These are phyloP conservation scores for Acacia acuminata DNA, from an alignment of 306 rosid genomes.

Conservation along the genomic window DNA sequence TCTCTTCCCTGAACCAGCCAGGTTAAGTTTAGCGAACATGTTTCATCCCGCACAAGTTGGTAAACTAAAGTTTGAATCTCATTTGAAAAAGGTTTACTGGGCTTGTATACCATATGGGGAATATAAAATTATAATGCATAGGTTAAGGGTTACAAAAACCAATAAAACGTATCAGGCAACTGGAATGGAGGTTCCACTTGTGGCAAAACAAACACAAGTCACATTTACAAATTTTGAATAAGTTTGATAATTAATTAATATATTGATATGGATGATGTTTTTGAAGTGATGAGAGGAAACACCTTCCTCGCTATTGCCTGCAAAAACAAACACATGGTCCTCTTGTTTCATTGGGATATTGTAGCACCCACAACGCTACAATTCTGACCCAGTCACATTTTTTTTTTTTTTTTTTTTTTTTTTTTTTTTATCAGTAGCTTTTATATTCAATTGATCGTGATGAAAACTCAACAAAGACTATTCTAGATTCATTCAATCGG, in stretches of 20 bases:
- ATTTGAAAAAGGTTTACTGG: too few species aligned
- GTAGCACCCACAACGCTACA: neutral
- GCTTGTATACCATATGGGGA: neutral
- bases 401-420: too few species aligned
- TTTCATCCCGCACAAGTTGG: fast-evolving
- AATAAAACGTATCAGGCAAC: neutral
- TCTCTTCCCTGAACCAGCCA: too few species aligned
- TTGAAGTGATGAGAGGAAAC: neutral
- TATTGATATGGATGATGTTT: neutral
- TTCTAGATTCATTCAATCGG: neutral
- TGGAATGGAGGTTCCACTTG: neutral
- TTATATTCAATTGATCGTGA: too few species aligned
- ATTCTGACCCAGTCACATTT: neutral
- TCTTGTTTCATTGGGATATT: neutral
- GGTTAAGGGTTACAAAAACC: neutral
- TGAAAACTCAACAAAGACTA: too few species aligned
- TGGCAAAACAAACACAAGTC: neutral
- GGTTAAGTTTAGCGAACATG: too few species aligned
- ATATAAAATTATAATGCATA: neutral
- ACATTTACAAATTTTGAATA: neutral
- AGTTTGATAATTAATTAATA: neutral
- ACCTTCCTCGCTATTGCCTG: slow-evolving; percentile 13
- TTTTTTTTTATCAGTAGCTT: too few species aligned
- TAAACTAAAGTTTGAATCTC: too few species aligned
- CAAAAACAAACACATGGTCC: neutral